Evolutionary conservation across 2,329 filamentous ascomycete genomes (phyloP).

Genomic region (Diaporthe humulicola): DNA sequence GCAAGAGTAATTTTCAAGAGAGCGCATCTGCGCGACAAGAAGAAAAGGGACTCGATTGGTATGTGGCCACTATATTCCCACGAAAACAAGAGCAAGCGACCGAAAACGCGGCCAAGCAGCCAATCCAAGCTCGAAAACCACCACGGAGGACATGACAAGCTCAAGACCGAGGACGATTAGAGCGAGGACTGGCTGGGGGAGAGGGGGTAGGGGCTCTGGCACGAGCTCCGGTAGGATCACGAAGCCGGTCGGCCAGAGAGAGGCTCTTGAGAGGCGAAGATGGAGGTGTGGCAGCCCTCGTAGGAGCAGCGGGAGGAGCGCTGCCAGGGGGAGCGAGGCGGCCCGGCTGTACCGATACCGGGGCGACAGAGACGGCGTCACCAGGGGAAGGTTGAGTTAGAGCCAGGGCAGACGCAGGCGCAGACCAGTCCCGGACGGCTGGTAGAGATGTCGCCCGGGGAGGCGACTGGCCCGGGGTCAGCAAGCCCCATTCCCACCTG

Average conservation of each 20-base stretch:
- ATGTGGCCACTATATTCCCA: neutral
- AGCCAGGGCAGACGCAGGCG: neutral
- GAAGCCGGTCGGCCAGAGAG: neutral
- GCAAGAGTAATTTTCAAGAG: too few species aligned
- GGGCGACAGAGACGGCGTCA: too few species aligned
- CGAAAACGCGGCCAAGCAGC: neutral
- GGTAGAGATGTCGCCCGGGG: neutral
- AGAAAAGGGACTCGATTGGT: neutral
- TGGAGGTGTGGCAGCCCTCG: neutral
- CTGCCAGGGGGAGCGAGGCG: neutral
- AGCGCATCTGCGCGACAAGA: neutral
- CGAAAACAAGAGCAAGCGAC: neutral
- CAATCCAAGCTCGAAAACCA: neutral
- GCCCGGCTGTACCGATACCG: neutral
- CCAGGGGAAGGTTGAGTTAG: neutral
- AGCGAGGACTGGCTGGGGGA: neutral
- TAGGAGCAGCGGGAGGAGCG: neutral
- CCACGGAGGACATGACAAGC: too few species aligned
- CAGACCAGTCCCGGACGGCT: neutral
- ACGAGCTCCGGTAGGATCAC: neutral
- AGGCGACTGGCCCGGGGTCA: neutral
- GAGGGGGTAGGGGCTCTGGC: neutral
- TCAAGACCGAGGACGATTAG: neutral
- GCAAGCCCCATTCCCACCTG: constrained; percentile 8
- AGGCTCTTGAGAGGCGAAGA: neutral